Evolutionary conservation across 2,329 filamentous ascomycete species (phyloP).

Genomic region (Trichophyton rubrum): DNA sequence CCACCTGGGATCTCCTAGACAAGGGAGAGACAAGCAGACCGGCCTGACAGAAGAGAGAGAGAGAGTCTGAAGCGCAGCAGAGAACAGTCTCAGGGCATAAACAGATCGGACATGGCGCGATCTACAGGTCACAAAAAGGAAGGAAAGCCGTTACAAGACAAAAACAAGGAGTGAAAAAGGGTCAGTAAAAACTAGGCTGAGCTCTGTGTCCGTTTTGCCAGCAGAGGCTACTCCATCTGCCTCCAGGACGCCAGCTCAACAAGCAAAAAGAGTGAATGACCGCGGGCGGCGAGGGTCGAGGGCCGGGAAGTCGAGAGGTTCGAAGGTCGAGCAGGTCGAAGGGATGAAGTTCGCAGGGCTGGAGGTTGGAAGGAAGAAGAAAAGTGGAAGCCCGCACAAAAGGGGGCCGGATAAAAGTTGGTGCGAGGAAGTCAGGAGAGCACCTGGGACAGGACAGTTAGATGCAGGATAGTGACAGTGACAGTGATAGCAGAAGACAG

Average conservation of each 20-base stretch:
- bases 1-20: background rate
- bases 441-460: background rate
- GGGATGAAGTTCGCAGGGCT: background rate
- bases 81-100: background rate
- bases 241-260: background rate
- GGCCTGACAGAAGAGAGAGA: too few relatives aligned
- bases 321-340: background rate
- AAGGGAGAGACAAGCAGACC: background rate
- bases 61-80: background rate
- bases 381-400: background rate
- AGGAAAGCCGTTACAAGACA: background rate
- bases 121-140: slow-evolving; percentile 3
- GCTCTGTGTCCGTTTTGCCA: background rate
- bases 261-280: background rate
- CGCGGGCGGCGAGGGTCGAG: background rate
- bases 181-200: background rate
- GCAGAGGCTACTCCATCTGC: background rate
- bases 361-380: background rate
- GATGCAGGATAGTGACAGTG: too few relatives aligned
- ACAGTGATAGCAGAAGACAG: too few relatives aligned
- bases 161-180: slow-evolving; percentile 15
- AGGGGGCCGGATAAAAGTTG: background rate
- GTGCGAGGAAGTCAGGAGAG: background rate
- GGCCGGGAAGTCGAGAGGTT: background rate
- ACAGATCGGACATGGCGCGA: background rate